Evolutionary conservation across 164 flowering plant genomes (phyloP).

Genomic region (Tinospora cordifolia): DNA sequence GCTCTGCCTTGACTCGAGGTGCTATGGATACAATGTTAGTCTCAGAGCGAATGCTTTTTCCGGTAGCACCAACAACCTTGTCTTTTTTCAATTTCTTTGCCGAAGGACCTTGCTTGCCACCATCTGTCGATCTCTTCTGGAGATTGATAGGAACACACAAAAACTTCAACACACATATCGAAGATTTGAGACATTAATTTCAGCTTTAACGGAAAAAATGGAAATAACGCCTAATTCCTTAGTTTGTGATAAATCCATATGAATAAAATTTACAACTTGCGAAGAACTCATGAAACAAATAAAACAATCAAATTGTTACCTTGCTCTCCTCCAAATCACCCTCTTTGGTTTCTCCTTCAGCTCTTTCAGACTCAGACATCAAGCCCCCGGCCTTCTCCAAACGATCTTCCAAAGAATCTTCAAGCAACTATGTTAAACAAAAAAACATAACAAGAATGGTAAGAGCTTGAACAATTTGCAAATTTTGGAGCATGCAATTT

Average conservation of each 20-base stretch:
- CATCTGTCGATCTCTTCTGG: conserved; percentile 78
- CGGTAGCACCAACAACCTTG: conserved; percentile 58
- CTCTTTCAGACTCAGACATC: conserved; percentile 67
- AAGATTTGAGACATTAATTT: neutral
- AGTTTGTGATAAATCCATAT: neutral
- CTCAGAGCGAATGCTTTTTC: conserved; percentile 60
- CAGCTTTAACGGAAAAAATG: neutral
- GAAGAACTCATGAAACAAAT: neutral
- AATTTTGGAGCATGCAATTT: neutral
- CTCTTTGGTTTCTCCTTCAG: conserved; percentile 76
- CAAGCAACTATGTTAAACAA: conserved; percentile 62
- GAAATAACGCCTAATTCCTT: neutral
- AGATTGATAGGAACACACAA: conserved; percentile 1
- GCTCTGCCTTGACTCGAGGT: conserved; percentile 88
- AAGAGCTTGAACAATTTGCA: neutral
- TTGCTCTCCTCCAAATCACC: conserved; percentile 76
- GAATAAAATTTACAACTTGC: neutral
- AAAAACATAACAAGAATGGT: conserved; percentile 1
- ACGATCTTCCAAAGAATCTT: conserved; percentile 84
- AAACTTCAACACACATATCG: neutral
- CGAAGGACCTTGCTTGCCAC: conserved; percentile 75
- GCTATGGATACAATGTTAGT: conserved; percentile 40
- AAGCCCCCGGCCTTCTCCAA: conserved; percentile 68
- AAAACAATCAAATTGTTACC: conserved; percentile 29
- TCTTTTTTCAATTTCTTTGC: conserved; percentile 83